Evolutionary conservation across 129 eudicot genomes (phyloP).

Genomic region (Flaveria ramosissima): DNA sequence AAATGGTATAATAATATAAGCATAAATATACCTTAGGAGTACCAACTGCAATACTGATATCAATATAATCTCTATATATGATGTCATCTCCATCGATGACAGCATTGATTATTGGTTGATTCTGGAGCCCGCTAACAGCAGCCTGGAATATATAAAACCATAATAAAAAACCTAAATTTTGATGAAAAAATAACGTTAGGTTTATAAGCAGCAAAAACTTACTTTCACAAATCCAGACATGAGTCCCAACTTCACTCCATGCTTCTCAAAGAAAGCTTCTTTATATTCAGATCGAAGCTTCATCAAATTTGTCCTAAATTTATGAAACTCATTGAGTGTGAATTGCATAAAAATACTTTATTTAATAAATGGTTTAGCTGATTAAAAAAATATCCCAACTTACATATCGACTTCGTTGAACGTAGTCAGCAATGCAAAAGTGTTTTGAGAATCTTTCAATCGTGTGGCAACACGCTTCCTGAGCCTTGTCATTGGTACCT

Average conservation of each 20-base stretch:
- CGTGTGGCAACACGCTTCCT: constrained; percentile 70
- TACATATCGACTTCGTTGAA: constrained; percentile 72
- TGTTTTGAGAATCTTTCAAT: constrained; percentile 67
- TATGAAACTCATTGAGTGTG: background rate
- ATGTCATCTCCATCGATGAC: constrained; percentile 78
- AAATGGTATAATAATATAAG: background rate
- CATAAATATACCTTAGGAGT: constrained; percentile 53
- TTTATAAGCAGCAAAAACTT: constrained; percentile 17
- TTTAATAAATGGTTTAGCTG: background rate
- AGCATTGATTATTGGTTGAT: constrained; percentile 66
- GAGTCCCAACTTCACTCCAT: constrained; percentile 71
- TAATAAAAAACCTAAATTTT: background rate
- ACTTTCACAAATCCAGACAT: constrained; percentile 75
- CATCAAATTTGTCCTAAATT: constrained; percentile 59
- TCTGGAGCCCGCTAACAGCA: constrained; percentile 70
- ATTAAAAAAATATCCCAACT: constrained; percentile 18
- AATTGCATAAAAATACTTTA: background rate
- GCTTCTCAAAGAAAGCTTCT: constrained; percentile 67
- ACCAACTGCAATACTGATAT: constrained; percentile 72
- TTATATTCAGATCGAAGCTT: constrained; percentile 69
- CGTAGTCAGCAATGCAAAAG: constrained; percentile 69
- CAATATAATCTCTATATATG: constrained; percentile 66
- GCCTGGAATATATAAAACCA: constrained; percentile 42
- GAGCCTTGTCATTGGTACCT: constrained; percentile 83
- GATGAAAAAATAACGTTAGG: background rate